A percentile compares a stretch with the other conserved stretches of the same genome.
Evolutionary conservation across 352 stramenopile species (phyloP).

Genomic region (Phytophthora crassamura): DNA sequence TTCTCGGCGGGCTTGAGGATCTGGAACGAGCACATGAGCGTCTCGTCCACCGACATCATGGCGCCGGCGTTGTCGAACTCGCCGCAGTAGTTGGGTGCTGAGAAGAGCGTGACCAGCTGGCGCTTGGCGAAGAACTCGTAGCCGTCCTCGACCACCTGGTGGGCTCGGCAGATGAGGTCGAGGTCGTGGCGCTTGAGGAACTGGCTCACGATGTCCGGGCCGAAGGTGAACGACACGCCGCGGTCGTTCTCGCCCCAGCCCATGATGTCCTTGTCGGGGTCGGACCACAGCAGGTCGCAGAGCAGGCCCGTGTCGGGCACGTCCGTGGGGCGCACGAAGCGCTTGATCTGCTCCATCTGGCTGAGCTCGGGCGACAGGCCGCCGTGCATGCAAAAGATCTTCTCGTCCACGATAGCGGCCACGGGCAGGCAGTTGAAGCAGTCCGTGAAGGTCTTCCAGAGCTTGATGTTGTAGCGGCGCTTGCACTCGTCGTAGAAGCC

Average conservation of each 20-base stretch:
- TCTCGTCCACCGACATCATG: conserved; percentile 85
- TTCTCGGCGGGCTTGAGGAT: conserved; percentile 86
- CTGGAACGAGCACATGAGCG: conserved; percentile 88
- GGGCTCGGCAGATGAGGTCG: conserved; percentile 97
- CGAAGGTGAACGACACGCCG: conserved; percentile 99
- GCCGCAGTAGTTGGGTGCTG: conserved; percentile 99
- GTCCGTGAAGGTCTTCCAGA: conserved; percentile 97
- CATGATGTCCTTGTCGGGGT: conserved; percentile 88
- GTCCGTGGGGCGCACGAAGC: conserved; percentile 86
- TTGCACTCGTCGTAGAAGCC: conserved; percentile 99
- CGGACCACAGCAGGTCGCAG: conserved; percentile 91
- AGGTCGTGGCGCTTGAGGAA: conserved; percentile 98
- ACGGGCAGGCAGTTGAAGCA: conserved; percentile 99
- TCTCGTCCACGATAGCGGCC: conserved; percentile 96
- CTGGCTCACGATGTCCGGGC: conserved; percentile 96
- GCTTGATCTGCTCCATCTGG: conserved; percentile 97
- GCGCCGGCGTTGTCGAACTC: conserved; percentile 99
- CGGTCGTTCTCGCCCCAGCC: conserved; percentile 98
- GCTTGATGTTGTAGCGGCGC: conserved; percentile 91
- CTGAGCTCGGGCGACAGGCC: conserved; percentile 95
- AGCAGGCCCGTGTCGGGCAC: conserved; percentile 88
- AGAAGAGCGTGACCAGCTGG: conserved; percentile 99
- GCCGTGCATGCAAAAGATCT: conserved; percentile 99
- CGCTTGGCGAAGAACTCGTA: conserved; percentile 99
- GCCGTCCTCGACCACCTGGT: conserved; percentile 99